A percentile compares a stretch with the other conserved stretches of the same genome.
phyloP scores from a whole-genome alignment of 306 rosid species.

The Cucumis hystrix region DNA sequence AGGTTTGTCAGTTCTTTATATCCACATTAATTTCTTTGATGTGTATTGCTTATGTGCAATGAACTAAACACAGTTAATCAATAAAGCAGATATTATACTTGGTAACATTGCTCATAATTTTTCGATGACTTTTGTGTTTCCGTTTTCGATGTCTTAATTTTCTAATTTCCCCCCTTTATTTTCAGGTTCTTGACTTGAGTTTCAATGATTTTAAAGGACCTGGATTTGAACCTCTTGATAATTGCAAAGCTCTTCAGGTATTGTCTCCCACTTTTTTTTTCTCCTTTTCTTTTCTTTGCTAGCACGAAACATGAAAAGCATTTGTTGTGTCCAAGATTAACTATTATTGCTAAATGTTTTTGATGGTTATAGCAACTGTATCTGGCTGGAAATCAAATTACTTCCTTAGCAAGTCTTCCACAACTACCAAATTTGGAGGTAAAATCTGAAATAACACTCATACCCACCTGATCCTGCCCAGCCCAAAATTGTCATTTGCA shows the following conservation, averaged over 20 bases:
- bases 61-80: background rate
- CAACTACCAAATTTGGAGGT: slow-evolving; percentile 98
- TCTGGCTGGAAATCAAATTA: slow-evolving; percentile 98
- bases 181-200: slow-evolving; percentile 96
- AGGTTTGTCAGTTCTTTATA: slow-evolving; percentile 35
- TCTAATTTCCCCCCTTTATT: slow-evolving; percentile 14
- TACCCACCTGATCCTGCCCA: background rate
- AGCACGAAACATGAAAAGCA: background rate
- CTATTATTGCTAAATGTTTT: background rate
- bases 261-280: slow-evolving; percentile 4
- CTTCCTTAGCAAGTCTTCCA: slow-evolving; percentile 90
- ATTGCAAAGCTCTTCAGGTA: slow-evolving; percentile 88
- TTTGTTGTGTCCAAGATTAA: background rate
- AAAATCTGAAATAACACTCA: slow-evolving; percentile 9
- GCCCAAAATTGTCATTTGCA: slow-evolving; percentile 2
- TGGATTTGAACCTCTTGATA: slow-evolving; percentile 96
- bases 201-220: slow-evolving; percentile 97
- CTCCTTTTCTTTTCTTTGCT: background rate
- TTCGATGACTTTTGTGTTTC: background rate
- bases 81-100: background rate
- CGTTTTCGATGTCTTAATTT: background rate
- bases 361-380: slow-evolving; percentile 64
- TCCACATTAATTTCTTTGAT: background rate
- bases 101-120: background rate
- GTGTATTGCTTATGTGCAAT: background rate